Evolutionary conservation across 371 early-diverging fungal genomes (phyloP).

Genomic region (Haplosporangium sp.): DNA sequence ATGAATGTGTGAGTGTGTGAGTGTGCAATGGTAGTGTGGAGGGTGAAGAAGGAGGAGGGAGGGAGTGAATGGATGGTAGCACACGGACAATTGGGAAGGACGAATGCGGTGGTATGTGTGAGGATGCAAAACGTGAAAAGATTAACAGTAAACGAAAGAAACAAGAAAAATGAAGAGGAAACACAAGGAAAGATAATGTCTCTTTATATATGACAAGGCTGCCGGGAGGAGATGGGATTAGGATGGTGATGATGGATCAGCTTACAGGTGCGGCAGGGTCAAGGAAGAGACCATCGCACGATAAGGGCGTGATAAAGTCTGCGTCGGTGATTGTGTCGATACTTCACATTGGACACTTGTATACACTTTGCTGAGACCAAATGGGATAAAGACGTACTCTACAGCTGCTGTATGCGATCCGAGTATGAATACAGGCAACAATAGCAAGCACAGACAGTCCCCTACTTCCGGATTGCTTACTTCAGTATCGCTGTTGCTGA

Average conservation of each 20-base stretch:
- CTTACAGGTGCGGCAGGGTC: not conserved
- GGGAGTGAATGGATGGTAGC: not conserved
- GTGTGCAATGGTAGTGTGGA: slow-evolving; percentile 19
- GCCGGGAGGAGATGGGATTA: slow-evolving; percentile 9
- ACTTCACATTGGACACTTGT: too few species aligned
- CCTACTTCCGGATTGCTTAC: too few species aligned
- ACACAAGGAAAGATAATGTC: slow-evolving; percentile 55
- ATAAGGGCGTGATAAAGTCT: not conserved
- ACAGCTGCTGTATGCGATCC: too few species aligned
- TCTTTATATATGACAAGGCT: slow-evolving; percentile 29
- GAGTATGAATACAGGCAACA: too few species aligned
- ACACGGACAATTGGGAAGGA: not conserved
- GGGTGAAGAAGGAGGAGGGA: slow-evolving; percentile 5
- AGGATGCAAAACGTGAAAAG: slow-evolving; percentile 40
- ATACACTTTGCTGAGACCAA: too few species aligned
- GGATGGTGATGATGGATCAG: not conserved
- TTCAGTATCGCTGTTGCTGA: not conserved
- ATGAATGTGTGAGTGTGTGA: not conserved
- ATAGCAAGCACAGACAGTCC: too few species aligned
- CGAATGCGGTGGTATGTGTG: not conserved
- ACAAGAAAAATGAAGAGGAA: slow-evolving; percentile 17
- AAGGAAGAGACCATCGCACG: not conserved
- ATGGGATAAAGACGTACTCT: too few species aligned
- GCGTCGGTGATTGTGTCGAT: too few species aligned
- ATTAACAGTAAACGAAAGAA: slow-evolving; percentile 11